These are phyloP conservation scores for Neofusicoccum cordaticola DNA, from an alignment of 2,329 filamentous ascomycete species.

Conservation along the genomic window DNA sequence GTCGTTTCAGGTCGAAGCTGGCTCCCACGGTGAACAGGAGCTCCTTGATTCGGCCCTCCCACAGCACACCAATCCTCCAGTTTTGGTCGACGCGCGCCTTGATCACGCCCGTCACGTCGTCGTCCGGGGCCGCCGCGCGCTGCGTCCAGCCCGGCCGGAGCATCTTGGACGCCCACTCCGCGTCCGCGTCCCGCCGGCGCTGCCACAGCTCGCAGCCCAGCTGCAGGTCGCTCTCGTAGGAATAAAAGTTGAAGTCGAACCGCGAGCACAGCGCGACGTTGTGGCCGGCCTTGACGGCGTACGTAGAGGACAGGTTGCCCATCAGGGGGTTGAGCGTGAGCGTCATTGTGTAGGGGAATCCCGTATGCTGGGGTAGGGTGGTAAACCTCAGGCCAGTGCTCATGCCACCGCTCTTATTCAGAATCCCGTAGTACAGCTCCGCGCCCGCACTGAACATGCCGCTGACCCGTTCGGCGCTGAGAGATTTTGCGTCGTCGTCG, in stretches of 20 bases:
- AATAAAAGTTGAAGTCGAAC: constrained; percentile 97
- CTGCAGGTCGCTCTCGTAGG: constrained; percentile 92
- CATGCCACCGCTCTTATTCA: constrained; percentile 91
- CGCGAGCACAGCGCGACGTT: constrained; percentile 82
- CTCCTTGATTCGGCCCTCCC: constrained; percentile 92
- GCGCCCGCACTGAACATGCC: constrained; percentile 87
- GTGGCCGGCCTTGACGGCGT: constrained; percentile 82
- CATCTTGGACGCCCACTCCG: constrained; percentile 9
- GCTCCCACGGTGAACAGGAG: constrained; percentile 88
- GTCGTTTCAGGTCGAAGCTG: constrained; percentile 72
- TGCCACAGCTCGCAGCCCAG: constrained; percentile 93
- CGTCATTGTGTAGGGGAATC: constrained; percentile 90
- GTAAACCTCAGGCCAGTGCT: constrained; percentile 87
- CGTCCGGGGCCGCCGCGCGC: constrained; percentile 47
- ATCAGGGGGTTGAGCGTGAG: constrained; percentile 91
- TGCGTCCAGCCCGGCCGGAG: constrained; percentile 28
- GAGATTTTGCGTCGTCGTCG: constrained; percentile 21
- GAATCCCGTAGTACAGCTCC: constrained; percentile 90
- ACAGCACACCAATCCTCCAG: constrained; percentile 78
- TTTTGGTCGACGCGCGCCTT: constrained; percentile 90
- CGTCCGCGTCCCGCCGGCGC: constrained; percentile 37
- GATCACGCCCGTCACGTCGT: constrained; percentile 78
- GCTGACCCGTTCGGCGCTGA: constrained; percentile 58
- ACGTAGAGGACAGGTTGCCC: constrained; percentile 87
- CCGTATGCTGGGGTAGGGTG: constrained; percentile 74